phyloP scores from a whole-genome alignment of 495 filamentous ascomycete species.

The Jackrogersella minutella region DNA sequence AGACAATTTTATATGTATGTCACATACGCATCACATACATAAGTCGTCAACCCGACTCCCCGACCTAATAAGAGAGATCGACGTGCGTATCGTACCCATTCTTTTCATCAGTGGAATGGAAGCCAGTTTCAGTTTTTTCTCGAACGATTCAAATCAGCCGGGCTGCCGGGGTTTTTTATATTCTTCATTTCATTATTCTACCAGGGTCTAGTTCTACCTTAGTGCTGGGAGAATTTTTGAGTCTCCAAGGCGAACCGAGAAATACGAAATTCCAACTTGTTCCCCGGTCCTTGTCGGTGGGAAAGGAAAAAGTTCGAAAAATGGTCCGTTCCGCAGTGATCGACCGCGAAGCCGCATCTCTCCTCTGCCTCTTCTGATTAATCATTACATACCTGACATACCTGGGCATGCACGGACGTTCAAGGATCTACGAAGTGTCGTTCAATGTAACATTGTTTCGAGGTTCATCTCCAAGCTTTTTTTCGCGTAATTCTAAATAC shows the following conservation, averaged over 20 bases:
- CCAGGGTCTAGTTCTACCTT: no score
- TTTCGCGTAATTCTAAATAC: conserved; percentile 20
- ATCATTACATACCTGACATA: conserved; percentile 24
- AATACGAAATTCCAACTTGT: conserved; percentile 19
- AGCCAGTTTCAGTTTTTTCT: conserved; percentile 1
- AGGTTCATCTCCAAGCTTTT: conserved; percentile 3
- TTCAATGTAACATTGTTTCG: conserved; percentile 11
- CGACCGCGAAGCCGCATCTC: conserved; percentile 32
- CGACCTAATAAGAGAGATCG: neutral
- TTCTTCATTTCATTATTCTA: no score
- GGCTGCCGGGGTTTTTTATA: neutral
- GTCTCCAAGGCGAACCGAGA: no score
- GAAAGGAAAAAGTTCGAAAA: conserved; percentile 20
- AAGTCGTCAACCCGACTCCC: neutral
- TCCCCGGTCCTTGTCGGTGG: conserved; percentile 21
- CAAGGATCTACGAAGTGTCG: conserved; percentile 1
- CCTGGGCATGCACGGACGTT: neutral
- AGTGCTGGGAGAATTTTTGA: no score
- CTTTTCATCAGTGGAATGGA: no score
- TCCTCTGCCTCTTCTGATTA: no score
- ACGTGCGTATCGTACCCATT: no score
- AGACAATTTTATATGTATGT: neutral
- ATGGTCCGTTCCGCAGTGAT: conserved; percentile 39
- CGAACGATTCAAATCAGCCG: conserved; percentile 3
- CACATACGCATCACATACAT: neutral